Evolutionary conservation across 208 protist genomes (phyloP).

Genomic region (Eutreptiella sp.): DNA sequence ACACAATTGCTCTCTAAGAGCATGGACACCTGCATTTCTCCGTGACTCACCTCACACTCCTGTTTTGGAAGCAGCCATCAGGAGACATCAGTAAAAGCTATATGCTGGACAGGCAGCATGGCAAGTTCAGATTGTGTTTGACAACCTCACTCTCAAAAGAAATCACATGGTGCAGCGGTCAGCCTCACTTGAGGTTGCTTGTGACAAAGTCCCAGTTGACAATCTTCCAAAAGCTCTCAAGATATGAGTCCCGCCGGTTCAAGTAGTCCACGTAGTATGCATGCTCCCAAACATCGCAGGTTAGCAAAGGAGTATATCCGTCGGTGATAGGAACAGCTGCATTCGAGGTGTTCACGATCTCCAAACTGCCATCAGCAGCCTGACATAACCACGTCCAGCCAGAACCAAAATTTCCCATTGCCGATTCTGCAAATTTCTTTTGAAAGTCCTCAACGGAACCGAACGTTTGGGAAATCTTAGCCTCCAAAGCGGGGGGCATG

Average conservation of each 20-base stretch:
- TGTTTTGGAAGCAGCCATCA: too few species aligned
- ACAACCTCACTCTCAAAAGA: too few species aligned
- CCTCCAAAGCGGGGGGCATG: constrained; percentile 66
- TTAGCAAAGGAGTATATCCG: constrained; percentile 68
- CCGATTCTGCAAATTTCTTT: constrained; percentile 59
- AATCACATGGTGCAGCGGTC: constrained; percentile 11
- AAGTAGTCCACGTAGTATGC: constrained; percentile 89
- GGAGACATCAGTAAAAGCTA: too few species aligned
- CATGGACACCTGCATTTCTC: too few species aligned
- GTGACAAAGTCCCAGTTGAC: constrained; percentile 79
- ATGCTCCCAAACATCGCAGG: constrained; percentile 85
- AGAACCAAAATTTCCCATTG: constrained; percentile 67
- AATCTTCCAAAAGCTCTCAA: constrained; percentile 72
- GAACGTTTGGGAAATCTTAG: constrained; percentile 64
- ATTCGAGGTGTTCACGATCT: constrained; percentile 79
- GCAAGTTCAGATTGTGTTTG: too few species aligned
- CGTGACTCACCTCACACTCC: too few species aligned
- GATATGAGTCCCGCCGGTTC: constrained; percentile 75
- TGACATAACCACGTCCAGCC: constrained; percentile 87
- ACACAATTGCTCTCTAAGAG: too few species aligned
- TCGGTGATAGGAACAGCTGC: constrained; percentile 66
- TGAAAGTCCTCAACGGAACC: constrained; percentile 69
- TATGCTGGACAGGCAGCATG: too few species aligned
- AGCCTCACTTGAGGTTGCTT: constrained; percentile 4
- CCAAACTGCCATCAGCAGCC: constrained; percentile 47